These are phyloP conservation scores for Saitozyma sp. DNA, from an alignment of 768 basidiomycete species.

Conservation along the genomic window DNA sequence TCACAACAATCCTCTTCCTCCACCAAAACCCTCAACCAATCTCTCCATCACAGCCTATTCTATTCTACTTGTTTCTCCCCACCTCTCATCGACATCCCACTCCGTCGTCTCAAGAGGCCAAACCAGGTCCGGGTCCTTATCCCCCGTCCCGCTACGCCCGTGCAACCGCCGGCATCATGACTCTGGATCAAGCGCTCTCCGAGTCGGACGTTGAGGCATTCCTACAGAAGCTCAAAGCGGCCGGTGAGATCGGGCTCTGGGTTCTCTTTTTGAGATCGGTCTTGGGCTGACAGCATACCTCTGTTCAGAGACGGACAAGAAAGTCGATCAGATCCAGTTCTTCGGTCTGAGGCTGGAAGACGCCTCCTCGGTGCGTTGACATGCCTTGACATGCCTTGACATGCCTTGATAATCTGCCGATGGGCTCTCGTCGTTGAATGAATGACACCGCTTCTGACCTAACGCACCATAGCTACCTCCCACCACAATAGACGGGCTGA, in stretches of 20 bases:
- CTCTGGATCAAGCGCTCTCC: no score
- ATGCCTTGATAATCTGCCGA: no score
- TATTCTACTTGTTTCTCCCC: no score
- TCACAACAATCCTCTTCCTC: no score
- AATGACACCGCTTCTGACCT: conserved; percentile 1
- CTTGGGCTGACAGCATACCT: neutral
- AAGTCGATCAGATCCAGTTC: conserved; percentile 48
- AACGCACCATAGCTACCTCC: conserved; percentile 33
- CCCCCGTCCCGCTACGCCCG: no score
- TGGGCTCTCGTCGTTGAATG: no score
- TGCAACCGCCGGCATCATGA: no score
- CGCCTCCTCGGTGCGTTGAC: conserved; percentile 24
- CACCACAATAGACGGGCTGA: conserved; percentile 39
- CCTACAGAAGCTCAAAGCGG: conserved; percentile 36
- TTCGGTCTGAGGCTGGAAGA: conserved; percentile 45
- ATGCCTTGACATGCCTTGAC: neutral
- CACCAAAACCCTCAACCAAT: no score
- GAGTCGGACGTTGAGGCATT: conserved; percentile 39
- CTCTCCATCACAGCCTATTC: no score
- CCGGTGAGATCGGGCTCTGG: conserved; percentile 15
- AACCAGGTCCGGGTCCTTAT: no score
- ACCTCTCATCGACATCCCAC: no score
- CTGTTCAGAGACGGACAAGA: conserved; percentile 39
- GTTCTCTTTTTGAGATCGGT: neutral
- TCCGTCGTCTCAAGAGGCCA: no score